Percentiles rank a stretch among this genome's conserved stretches.
These are phyloP conservation scores for Tothia fuscella DNA, from an alignment of 2,329 filamentous ascomycete genomes.

Conservation along the genomic window DNA sequence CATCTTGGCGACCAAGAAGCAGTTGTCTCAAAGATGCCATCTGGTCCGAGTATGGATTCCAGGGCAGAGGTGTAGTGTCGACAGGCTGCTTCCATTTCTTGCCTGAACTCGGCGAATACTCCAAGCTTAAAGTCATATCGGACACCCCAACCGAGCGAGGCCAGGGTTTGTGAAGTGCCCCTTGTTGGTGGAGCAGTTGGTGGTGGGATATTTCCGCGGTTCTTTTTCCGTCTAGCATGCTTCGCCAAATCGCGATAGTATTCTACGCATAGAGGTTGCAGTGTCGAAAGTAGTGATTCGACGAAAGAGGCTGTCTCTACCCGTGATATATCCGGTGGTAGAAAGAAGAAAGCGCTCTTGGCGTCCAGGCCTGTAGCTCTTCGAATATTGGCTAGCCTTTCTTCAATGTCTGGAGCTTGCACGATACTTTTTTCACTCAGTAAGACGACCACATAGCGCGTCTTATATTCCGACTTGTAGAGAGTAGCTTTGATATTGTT, in stretches of 20 bases:
- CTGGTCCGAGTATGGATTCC: slow-evolving; percentile 66
- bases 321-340: slow-evolving; percentile 60
- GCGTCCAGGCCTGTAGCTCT: slow-evolving; percentile 68
- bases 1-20: slow-evolving; percentile 83
- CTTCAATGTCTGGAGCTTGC: slow-evolving; percentile 49
- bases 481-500: slow-evolving; percentile 62
- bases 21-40: slow-evolving; percentile 72
- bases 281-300: slow-evolving; percentile 55
- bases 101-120: slow-evolving; percentile 81
- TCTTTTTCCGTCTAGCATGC: slow-evolving; percentile 78
- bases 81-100: slow-evolving; percentile 80
- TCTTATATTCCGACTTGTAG: slow-evolving; percentile 61
- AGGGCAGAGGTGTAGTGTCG: slow-evolving; percentile 82
- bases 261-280: slow-evolving; percentile 68
- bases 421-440: slow-evolving; percentile 57
- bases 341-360: slow-evolving; percentile 69
- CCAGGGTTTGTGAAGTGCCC: slow-evolving; percentile 76
- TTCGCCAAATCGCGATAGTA: slow-evolving; percentile 94
- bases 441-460: slow-evolving; percentile 64
- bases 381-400: slow-evolving; percentile 69
- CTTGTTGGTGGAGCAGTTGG: slow-evolving; percentile 73
- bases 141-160: slow-evolving; percentile 78
- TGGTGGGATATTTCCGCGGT: slow-evolving; percentile 62
- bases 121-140: slow-evolving; percentile 92
- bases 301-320: slow-evolving; percentile 64